A percentile compares a stretch with the other conserved stretches of the same genome.
phyloP scores from a whole-genome alignment of 177 flowering plant species.

The Vitis hybrid region DNA sequence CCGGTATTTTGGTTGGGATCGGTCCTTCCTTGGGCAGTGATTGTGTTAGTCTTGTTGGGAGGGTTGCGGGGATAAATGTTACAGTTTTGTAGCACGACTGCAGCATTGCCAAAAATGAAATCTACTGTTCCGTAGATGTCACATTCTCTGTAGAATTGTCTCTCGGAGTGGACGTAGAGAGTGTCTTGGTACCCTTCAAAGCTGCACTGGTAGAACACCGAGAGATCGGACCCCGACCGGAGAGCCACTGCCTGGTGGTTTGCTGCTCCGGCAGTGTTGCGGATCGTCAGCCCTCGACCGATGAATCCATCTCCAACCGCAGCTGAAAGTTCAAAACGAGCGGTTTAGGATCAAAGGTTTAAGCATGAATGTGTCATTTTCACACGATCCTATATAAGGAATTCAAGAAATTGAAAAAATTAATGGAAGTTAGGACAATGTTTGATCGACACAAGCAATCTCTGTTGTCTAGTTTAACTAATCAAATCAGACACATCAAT shows the following conservation, averaged over 20 bases:
- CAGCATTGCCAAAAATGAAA: slow-evolving; percentile 83
- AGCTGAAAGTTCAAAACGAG: slow-evolving; percentile 29
- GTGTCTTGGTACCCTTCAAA: slow-evolving; percentile 87
- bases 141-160: slow-evolving; percentile 75
- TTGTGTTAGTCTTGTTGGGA: slow-evolving; percentile 38
- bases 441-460: too few relatives aligned
- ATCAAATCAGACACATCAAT: too few relatives aligned
- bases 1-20: slow-evolving; percentile 82
- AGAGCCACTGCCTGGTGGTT: slow-evolving; percentile 79
- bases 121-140: slow-evolving; percentile 76
- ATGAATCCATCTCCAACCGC: slow-evolving; percentile 63
- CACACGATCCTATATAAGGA: too few relatives aligned
- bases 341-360: too few relatives aligned
- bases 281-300: slow-evolving; percentile 57
- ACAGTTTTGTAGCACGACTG: slow-evolving; percentile 69
- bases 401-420: too few relatives aligned
- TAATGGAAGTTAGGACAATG: too few relatives aligned
- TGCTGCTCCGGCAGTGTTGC: slow-evolving; percentile 67
- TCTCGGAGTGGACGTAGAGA: slow-evolving; percentile 56
- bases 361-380: too few relatives aligned
- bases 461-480: too few relatives aligned
- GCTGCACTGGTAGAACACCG: slow-evolving; percentile 68
- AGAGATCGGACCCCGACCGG: slow-evolving; percentile 63
- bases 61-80: slow-evolving; percentile 52
- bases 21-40: slow-evolving; percentile 72